Percentiles rank a stretch among this genome's conserved stretches.
phyloP scores from a whole-genome alignment of 148 eudicot genomes.

The Chenopodium album region DNA sequence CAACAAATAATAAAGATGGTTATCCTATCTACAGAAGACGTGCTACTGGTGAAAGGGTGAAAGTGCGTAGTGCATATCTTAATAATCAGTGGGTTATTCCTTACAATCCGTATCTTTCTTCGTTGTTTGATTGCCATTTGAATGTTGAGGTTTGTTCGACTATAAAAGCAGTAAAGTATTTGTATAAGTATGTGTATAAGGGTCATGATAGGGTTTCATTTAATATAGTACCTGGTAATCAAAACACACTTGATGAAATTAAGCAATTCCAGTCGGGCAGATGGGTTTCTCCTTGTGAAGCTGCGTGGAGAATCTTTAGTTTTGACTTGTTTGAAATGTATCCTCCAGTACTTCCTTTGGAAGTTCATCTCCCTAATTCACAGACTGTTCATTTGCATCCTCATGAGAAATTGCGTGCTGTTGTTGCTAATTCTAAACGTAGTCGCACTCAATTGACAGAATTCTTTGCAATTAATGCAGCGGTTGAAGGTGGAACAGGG shows the following conservation, averaged over 20 bases:
- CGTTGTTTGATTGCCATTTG: too few relatives aligned
- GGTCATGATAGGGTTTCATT: neutral
- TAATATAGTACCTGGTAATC: neutral
- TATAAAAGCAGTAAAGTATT: slow-evolving; percentile 19
- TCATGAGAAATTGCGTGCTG: too few relatives aligned
- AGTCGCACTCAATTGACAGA: neutral
- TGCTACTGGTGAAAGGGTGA: neutral
- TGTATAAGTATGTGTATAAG: slow-evolving; percentile 1
- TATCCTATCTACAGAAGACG: neutral
- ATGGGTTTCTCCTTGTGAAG: slow-evolving; percentile 20
- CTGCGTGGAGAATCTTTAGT: slow-evolving; percentile 14
- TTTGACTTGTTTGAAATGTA: slow-evolving; percentile 19
- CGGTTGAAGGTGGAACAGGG: neutral
- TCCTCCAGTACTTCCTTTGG: neutral
- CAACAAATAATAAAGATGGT: neutral
- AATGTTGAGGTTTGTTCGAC: slow-evolving; percentile 6
- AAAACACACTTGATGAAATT: slow-evolving; percentile 2
- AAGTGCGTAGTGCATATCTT: too few relatives aligned
- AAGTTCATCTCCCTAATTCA: neutral
- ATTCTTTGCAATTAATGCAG: neutral
- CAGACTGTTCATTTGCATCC: neutral
- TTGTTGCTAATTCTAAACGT: neutral
- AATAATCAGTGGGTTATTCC: slow-evolving; percentile 10
- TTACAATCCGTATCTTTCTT: neutral
- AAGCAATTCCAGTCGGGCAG: neutral